These are phyloP conservation scores for Fusarium algeriense DNA, from an alignment of 2,329 filamentous ascomycete species.

Conservation along the genomic window DNA sequence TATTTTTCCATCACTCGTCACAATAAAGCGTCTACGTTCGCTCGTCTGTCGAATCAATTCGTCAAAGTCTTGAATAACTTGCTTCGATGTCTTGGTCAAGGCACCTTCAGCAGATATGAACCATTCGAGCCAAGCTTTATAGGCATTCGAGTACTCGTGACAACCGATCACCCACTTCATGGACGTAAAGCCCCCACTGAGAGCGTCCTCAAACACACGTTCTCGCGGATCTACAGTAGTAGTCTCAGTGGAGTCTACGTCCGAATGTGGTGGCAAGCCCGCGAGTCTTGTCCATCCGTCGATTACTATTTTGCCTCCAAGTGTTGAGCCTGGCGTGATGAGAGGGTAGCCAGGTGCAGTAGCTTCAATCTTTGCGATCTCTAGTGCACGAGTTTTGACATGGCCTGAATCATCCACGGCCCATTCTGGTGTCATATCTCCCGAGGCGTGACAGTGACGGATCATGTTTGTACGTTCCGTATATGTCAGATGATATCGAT, in stretches of 20 bases:
- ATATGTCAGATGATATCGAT: background rate
- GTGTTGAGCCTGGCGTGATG: background rate
- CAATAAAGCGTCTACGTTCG: background rate
- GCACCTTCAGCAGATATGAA: background rate
- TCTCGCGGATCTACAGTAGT: background rate
- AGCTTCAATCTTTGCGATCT: background rate
- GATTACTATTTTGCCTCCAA: background rate
- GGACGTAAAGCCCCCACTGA: background rate
- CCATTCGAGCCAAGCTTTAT: constrained; percentile 9
- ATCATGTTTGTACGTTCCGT: background rate
- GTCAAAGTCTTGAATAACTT: background rate
- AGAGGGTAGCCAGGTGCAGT: background rate
- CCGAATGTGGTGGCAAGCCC: accelerated
- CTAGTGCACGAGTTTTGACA: background rate
- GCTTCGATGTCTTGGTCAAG: background rate
- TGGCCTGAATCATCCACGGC: accelerated
- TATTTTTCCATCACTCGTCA: background rate
- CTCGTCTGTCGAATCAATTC: background rate
- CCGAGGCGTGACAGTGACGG: accelerated
- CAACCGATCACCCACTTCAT: background rate
- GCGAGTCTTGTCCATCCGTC: background rate
- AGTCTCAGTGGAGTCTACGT: background rate
- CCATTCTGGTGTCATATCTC: background rate
- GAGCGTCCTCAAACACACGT: background rate
- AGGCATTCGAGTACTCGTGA: background rate